These are phyloP conservation scores for Malbranchea cinnamomea DNA, from an alignment of 2,329 filamentous ascomycete genomes.

Conservation along the genomic window DNA sequence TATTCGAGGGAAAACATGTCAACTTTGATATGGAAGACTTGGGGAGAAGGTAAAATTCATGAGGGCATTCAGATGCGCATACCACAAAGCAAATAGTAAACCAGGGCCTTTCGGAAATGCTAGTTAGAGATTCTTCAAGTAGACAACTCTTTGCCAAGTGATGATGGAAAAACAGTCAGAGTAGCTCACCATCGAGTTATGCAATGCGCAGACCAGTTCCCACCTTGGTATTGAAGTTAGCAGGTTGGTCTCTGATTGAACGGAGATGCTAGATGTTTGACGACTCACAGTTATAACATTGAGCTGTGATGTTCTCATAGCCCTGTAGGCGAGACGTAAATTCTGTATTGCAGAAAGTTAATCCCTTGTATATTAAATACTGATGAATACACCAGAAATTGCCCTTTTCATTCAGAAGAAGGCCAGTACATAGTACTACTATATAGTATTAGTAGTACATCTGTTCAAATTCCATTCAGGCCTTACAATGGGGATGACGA, in stretches of 20 bases:
- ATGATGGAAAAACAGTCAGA: background rate
- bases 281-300: slow-evolving; percentile 20
- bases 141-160: background rate
- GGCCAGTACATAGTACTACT: too few relatives aligned
- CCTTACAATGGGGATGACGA: slow-evolving; percentile 2
- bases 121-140: slow-evolving; percentile 2
- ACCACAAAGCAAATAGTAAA: slow-evolving; percentile 23
- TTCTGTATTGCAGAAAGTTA: slow-evolving; percentile 12
- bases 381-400: too few relatives aligned
- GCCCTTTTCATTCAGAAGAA: slow-evolving; percentile 1
- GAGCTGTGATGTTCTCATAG: slow-evolving; percentile 21
- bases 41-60: background rate
- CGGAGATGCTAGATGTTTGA: background rate
- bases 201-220: slow-evolving; percentile 22
- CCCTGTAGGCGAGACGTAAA: slow-evolving; percentile 20
- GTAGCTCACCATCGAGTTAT: slow-evolving; percentile 17
- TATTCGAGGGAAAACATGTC: slow-evolving; percentile 4
- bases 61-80: slow-evolving; percentile 3
- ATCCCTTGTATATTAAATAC: background rate
- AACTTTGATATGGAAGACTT: background rate
- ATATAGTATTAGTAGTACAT: background rate
- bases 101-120: slow-evolving; percentile 14
- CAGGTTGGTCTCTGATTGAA: background rate
- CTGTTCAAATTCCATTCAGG: background rate
- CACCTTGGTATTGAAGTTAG: slow-evolving; percentile 10